Conservation (phyloP, 306 rosid genomes). For the Elaeagnus macrophylla region DNA sequence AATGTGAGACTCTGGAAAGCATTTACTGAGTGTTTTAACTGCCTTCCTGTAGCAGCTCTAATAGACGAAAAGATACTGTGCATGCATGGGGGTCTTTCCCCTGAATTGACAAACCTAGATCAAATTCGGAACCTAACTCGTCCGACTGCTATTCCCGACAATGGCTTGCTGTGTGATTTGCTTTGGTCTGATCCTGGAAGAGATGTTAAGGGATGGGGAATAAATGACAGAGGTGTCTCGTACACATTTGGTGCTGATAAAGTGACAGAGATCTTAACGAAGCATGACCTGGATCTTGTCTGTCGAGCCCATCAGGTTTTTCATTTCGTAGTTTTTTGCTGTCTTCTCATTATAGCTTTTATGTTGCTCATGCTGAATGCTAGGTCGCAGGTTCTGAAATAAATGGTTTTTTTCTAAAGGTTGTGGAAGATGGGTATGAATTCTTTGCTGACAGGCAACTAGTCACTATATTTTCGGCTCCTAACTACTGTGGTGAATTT, state of each 20-base stretch:
- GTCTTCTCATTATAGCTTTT: not conserved
- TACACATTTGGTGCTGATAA: slow-evolving; percentile 82
- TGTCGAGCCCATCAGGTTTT: slow-evolving; percentile 87
- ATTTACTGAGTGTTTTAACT: slow-evolving; percentile 68
- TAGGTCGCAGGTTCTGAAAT: slow-evolving; percentile 5
- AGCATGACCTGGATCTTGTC: slow-evolving; percentile 74
- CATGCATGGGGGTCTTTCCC: slow-evolving; percentile 94
- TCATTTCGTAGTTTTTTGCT: not conserved
- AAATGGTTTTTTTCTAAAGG: slow-evolving; percentile 28
- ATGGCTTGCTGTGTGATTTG: slow-evolving; percentile 81
- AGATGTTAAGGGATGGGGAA: slow-evolving; percentile 90
- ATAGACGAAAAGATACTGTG: slow-evolving; percentile 77
- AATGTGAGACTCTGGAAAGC: slow-evolving; percentile 89
- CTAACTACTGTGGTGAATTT: slow-evolving; percentile 84
- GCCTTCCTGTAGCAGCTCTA: slow-evolving; percentile 84
- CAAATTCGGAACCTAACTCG: slow-evolving; percentile 60
- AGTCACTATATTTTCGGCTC: slow-evolving; percentile 79
- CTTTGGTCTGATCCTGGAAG: slow-evolving; percentile 86
- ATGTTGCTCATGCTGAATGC: slow-evolving; percentile 8
- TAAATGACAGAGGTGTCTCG: slow-evolving; percentile 88
- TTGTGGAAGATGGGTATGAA: slow-evolving; percentile 83
- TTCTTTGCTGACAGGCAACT: slow-evolving; percentile 76
- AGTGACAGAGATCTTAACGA: slow-evolving; percentile 55
- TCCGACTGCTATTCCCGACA: slow-evolving; percentile 61
- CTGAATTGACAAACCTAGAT: slow-evolving; percentile 63